Base-by-base conservation (phyloP, 2,329 filamentous ascomycete species). In the Talaromyces sp. region DNA sequence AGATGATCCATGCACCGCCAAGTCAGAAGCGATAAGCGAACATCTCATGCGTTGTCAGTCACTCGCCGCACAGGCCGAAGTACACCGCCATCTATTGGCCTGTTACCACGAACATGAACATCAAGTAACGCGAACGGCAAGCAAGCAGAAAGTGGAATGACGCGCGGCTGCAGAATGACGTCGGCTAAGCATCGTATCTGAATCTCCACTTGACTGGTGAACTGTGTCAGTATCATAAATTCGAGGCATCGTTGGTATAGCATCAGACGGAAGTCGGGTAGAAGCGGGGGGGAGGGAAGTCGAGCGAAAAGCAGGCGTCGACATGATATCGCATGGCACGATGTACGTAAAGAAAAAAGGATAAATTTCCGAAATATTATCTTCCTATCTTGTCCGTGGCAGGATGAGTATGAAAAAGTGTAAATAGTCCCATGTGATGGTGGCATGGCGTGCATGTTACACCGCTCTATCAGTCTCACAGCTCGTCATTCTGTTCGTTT, bases 391-490 rank as follows among this genome's bases (percentile, higher is more conserved):
- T 19, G 7, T 59, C 37, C 19, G 37, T 37, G 22, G 27, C 35
- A 15, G 15, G 33, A n/a, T n/a, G 52, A 56, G 52, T 17, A 19
- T 22, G 19, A 19, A 19, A 56, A 39, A 56, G 52, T 25, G 52
- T 56, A 56, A 35, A 35, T 54, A 19, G 2, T 54, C n/a, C 19
- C 56, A 59, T 59, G 56, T 59, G 56, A 59, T 45, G 37, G 39
- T 37, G 52, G 52, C 33, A 37, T 56, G 52, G 31, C 49, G 27
- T 56, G 27, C 27, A 56, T 22, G 33, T n/a, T 43, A 57, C 56
- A 59, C 56, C 56, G 56, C 56, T 59, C 56, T 56, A 9, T 56
- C 33, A 37, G 27, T 31, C 17, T 43, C 37, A 31, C 6, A 15
- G 25, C 15, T 50, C 47, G 47, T 54, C 50, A 33, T 54, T 33